A percentile compares a stretch with the other conserved stretches of the same genome.
Evolutionary conservation across 805 yeast species (phyloP).

Genomic region (Ogataea neopini): DNA sequence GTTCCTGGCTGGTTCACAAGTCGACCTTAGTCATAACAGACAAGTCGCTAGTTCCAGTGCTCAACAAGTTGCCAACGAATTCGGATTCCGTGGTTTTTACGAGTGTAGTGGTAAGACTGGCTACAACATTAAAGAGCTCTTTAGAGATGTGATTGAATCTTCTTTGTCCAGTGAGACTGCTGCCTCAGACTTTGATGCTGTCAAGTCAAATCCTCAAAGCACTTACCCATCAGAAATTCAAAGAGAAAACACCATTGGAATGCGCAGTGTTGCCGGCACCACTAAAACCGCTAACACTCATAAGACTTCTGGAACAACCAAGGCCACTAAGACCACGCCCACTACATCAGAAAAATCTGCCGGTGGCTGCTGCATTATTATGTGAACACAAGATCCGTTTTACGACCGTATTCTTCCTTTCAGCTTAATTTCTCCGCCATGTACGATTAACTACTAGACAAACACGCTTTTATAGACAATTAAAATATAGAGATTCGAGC

Average conservation of each 20-base stretch:
- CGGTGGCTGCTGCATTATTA: constrained; percentile 3
- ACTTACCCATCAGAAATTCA: background rate
- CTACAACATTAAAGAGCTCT: constrained; percentile 79
- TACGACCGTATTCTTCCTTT: background rate
- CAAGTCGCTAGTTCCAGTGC: constrained; percentile 57
- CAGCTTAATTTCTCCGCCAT: background rate
- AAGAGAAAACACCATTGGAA: background rate
- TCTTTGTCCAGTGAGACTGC: constrained; percentile 6
- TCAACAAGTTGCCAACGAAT: constrained; percentile 24
- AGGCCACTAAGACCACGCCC: background rate
- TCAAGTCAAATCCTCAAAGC: background rate
- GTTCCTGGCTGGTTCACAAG: constrained; percentile 72
- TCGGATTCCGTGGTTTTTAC: constrained; percentile 38
- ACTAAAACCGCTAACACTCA: background rate
- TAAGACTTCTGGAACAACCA: background rate
- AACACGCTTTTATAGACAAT: background rate
- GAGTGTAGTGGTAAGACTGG: constrained; percentile 85
- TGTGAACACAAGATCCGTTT: background rate
- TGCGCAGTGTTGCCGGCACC: background rate
- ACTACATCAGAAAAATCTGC: background rate
- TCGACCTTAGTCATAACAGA: constrained; percentile 73
- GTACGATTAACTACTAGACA: background rate
- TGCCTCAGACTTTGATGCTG: background rate
- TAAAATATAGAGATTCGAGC: background rate
- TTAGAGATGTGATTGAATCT: constrained; percentile 37